A percentile compares a stretch with the other conserved stretches of the same genome.
Conservation (phyloP, 176 grass and related monocot species). For the Eremochloa ophiuroides region DNA sequence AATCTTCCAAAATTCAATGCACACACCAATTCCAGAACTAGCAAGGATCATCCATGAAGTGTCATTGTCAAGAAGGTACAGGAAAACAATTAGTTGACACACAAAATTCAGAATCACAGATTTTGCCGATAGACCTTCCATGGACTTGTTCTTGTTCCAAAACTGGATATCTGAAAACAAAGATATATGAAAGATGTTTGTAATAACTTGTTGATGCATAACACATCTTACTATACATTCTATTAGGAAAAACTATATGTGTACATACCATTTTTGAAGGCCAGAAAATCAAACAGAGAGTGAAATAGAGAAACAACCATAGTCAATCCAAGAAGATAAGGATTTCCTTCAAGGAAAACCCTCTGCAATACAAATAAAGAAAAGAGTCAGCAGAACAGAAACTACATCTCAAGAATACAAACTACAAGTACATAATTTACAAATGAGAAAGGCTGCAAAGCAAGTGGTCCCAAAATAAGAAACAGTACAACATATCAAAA, state of each 20-base stretch:
- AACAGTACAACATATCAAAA: neutral
- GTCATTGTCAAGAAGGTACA: slow-evolving; percentile 97
- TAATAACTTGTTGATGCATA: neutral
- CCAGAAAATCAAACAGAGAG: slow-evolving; percentile 97
- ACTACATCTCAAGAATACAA: neutral
- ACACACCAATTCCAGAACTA: slow-evolving; percentile 90
- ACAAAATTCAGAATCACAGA: slow-evolving; percentile 93
- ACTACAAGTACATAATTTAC: neutral
- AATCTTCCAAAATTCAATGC: slow-evolving; percentile 99
- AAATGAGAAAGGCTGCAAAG: neutral
- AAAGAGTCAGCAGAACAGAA: slow-evolving; percentile 21
- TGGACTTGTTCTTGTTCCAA: slow-evolving; percentile 99
- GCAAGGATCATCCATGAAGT: slow-evolving; percentile 99
- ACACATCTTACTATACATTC: slow-evolving; percentile 6
- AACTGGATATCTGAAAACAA: slow-evolving; percentile 90
- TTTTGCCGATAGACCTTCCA: slow-evolving; percentile 99
- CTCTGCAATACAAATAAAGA: slow-evolving; percentile 51
- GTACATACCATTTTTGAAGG: slow-evolving; percentile 93
- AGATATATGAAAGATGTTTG: neutral
- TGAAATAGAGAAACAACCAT: slow-evolving; percentile 87
- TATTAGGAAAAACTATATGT: neutral
- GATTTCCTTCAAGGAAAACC: slow-evolving; percentile 98
- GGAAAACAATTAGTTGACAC: slow-evolving; percentile 89
- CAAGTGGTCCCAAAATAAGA: neutral
- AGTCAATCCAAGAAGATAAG: slow-evolving; percentile 78